These are phyloP conservation scores for Paramecium primaurelia DNA, from an alignment of 73 alveolate species.

Conservation along the genomic window DNA sequence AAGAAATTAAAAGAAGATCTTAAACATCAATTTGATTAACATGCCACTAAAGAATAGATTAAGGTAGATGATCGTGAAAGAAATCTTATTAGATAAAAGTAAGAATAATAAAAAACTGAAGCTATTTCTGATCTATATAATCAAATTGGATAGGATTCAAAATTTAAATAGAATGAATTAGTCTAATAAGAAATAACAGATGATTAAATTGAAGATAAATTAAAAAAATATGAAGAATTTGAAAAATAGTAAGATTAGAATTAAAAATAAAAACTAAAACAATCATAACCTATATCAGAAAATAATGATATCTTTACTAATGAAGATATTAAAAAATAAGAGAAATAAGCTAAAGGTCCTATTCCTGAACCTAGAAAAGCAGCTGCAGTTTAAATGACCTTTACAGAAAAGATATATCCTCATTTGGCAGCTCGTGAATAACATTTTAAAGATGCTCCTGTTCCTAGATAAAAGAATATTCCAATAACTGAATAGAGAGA, in stretches of 20 bases:
- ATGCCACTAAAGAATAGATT: constrained; percentile 56
- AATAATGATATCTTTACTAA: constrained; percentile 43
- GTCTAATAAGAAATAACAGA: neutral
- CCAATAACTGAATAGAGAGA: constrained; percentile 13
- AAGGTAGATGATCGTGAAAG: constrained; percentile 50
- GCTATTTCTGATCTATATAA: neutral
- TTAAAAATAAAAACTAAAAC: neutral
- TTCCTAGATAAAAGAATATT: constrained; percentile 28
- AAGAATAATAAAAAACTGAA: constrained; percentile 13
- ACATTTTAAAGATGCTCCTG: constrained; percentile 54
- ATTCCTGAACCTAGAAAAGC: constrained; percentile 47
- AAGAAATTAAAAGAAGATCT: constrained; percentile 30
- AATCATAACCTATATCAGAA: neutral
- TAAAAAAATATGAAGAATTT: constrained; percentile 27
- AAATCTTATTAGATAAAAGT: neutral
- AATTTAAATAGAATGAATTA: neutral
- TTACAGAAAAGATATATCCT: constrained; percentile 52
- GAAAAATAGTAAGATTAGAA: constrained; percentile 1
- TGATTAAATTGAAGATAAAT: neutral
- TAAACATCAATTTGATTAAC: constrained; percentile 44
- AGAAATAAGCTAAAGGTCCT: neutral
- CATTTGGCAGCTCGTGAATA: constrained; percentile 56
- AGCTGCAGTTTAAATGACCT: neutral
- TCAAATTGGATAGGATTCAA: neutral
- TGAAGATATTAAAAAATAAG: constrained; percentile 28